Base-by-base conservation (phyloP, 208 protist species). In the Wallacemonas sp. region DNA sequence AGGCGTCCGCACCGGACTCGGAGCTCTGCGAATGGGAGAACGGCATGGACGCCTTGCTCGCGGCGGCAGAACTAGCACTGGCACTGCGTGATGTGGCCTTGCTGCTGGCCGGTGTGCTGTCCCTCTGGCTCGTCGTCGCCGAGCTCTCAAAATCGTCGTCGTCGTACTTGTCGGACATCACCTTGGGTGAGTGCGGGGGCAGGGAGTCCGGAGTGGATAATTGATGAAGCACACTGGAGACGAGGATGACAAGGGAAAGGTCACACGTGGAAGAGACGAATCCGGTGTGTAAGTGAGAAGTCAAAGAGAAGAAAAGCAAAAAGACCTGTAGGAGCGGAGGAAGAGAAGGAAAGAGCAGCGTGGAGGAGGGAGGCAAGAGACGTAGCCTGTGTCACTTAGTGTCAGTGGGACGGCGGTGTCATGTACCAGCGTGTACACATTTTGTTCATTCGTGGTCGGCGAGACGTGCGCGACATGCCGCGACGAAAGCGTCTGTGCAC, bases 121-220 rank as follows among this genome's bases (percentile, higher is more conserved):
- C 71, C 58, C 2, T 17, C 27, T 38, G 19, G 46, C 44, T 48
- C 53, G 38, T 36, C 12, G 44, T 32, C 33, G 45, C 39, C 2
- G 46, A 66, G 50, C 61, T 76, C 45, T 83, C 77, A 44, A 83
- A 83, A 39, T 71, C 74, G 26, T 78, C 71, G 3, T 78, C 68
- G 17, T 26, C 53, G 66, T 83, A 83, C 29, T 54, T 34, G 50
- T 57, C 50, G 0, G 50, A 57, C 50, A 57, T 57, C 15, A 48
- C 42, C 4, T 9, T 19, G n/a, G n/a, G n/a, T n/a, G n/a, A n/a
- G n/a, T n/a, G n/a, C n/a, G n/a, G n/a, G n/a, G n/a, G n/a, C n/a
- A n/a, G n/a, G n/a, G n/a, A n/a, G n/a, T n/a, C 57, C 8, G 33
- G 12, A 68, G 37, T 2, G 54, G 15, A 74, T 50, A 38, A 27